Base-by-base conservation (phyloP, 2,329 filamentous ascomycete species). In the Alternaria ventricosa region DNA sequence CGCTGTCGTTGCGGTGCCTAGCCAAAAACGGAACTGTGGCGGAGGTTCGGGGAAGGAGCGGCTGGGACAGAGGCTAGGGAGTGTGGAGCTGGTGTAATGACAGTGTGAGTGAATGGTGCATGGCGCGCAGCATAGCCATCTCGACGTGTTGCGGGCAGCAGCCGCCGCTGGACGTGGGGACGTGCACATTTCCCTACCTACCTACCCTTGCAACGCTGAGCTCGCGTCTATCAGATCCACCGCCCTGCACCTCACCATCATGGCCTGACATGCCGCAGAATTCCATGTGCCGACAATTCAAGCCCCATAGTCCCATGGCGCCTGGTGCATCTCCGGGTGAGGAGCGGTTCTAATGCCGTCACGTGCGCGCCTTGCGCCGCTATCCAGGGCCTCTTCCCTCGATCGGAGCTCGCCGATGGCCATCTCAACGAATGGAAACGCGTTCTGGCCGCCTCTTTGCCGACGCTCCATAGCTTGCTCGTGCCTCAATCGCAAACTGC, bases 381-480 rank as follows among this genome's bases (percentile, higher is more conserved):
- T 65, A 66, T 70, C 63, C 66, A 64, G 65, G 61, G 65, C 63
- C 56, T 64, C 65, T 69, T 58, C 59, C 58, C 51, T 57, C 58
- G 36, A 51, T 71, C 77, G 77, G 78, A 78, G 68, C 50, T 70
- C 75, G 77, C 77, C 77, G 76, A 77, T 65, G 71, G 64, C 71
- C 70, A 67, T 68, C 66, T 71, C 70, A 69, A 70, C 72, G 70
- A 75, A 73, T 74, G 62, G 69, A 57, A 70, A 58, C 57, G 65
- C 64, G 61, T 70, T 65, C 61, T 65, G 61, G 65, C 65, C 66
- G 71, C 71, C 71, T 62, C 70, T 64, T 65, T 60, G 65, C 60
- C 62, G 65, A 61, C 55, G 41, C 57, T 64, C 65, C 64, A 65
- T 65, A 69, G 70, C 66, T 69, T 66, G 62, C 69, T 68, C 68